Evolutionary conservation across 352 stramenopile genomes (phyloP).

Genomic region (Phytophthora melonis): DNA sequence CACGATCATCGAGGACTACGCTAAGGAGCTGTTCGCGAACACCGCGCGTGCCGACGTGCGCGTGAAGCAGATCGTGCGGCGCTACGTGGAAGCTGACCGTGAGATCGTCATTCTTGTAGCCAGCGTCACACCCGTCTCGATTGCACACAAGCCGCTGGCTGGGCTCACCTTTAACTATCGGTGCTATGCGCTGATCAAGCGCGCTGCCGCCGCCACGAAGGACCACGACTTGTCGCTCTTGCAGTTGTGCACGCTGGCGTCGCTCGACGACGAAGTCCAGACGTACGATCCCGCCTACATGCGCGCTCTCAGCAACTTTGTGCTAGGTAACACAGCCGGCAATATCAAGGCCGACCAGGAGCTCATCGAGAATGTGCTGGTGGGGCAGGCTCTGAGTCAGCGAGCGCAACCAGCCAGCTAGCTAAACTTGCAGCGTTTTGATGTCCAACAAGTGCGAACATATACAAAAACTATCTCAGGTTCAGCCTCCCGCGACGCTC

Average conservation of each 20-base stretch:
- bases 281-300: conserved; percentile 32
- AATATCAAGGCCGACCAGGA: conserved; percentile 42
- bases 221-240: conserved; percentile 25
- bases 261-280: conserved; percentile 24
- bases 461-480: background rate
- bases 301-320: conserved; percentile 36
- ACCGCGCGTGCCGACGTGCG: conserved; percentile 41
- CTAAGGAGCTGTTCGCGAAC: conserved; percentile 41
- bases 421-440: background rate
- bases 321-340: conserved; percentile 35
- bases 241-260: conserved; percentile 32
- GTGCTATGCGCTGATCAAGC: conserved; percentile 58
- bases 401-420: conserved; percentile 8
- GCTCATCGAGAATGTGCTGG: conserved; percentile 34
- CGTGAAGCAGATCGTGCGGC: conserved; percentile 59
- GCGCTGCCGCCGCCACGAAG: conserved; percentile 11
- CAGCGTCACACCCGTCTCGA: conserved; percentile 55
- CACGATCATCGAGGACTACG: conserved; percentile 43
- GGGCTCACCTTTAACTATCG: conserved; percentile 54
- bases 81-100: conserved; percentile 58
- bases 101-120: conserved; percentile 62
- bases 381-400: conserved; percentile 21
- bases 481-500: too few species aligned
- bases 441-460: background rate
- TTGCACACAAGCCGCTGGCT: conserved; percentile 48